Percentiles rank a stretch among this genome's conserved stretches.
Conservation (phyloP, 805 yeast genomes). For the Cyberlindnera americana region DNA sequence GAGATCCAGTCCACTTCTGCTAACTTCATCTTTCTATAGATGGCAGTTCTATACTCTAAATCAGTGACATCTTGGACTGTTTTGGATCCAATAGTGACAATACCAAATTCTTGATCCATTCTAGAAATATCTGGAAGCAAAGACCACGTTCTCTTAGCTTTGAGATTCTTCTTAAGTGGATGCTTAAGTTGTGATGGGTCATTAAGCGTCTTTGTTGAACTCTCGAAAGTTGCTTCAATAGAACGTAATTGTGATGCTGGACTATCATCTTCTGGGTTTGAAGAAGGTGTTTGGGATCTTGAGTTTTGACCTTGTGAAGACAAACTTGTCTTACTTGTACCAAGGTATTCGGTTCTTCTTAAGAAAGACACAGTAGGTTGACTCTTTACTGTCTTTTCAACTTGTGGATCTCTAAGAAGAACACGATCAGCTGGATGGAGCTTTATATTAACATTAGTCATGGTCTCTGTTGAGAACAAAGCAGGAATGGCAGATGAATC, state of each 20-base stretch:
- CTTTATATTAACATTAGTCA: background rate
- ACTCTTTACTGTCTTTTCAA: constrained; percentile 32
- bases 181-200: constrained; percentile 54
- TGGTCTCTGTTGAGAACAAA: constrained; percentile 48
- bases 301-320: constrained; percentile 8
- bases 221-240: constrained; percentile 77
- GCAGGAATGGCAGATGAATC: constrained; percentile 67
- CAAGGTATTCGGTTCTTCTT: constrained; percentile 89
- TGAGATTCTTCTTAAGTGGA: constrained; percentile 70
- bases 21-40: constrained; percentile 70
- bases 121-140: constrained; percentile 88
- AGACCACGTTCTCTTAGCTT: constrained; percentile 75
- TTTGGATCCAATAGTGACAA: constrained; percentile 52
- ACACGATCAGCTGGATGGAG: constrained; percentile 77
- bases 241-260: constrained; percentile 61
- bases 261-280: constrained; percentile 33
- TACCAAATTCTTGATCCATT: constrained; percentile 72
- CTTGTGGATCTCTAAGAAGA: constrained; percentile 75
- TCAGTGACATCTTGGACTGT: constrained; percentile 7
- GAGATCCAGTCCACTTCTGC: constrained; percentile 79
- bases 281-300: constrained; percentile 16
- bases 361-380: constrained; percentile 63
- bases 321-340: constrained; percentile 8
- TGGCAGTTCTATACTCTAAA: constrained; percentile 41
- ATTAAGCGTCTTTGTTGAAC: constrained; percentile 45